phyloP scores from a whole-genome alignment of 2,329 filamentous ascomycete genomes.

The Trichophyton equinum region DNA sequence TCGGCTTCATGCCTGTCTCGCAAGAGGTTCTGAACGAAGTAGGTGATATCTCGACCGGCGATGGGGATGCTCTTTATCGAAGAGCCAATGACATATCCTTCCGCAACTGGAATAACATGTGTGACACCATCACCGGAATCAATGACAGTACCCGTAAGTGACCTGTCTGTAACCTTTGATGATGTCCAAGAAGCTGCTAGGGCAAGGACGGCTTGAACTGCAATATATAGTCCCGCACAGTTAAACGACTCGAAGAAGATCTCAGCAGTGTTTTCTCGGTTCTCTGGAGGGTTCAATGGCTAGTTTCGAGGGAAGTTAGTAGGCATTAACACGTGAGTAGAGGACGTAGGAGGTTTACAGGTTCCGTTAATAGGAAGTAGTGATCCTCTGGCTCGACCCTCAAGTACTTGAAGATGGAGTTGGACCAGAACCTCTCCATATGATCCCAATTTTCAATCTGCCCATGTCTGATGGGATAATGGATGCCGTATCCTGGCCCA shows the following conservation, averaged over 20 bases:
- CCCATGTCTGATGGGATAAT: slow-evolving; percentile 95
- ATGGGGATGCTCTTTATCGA: slow-evolving; percentile 99
- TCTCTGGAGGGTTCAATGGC: slow-evolving; percentile 96
- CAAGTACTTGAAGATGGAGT: slow-evolving; percentile 99
- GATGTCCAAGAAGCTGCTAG: slow-evolving; percentile 97
- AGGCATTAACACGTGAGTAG: background rate
- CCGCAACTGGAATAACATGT: slow-evolving; percentile 95
- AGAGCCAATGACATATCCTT: slow-evolving; percentile 97
- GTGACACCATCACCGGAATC: slow-evolving; percentile 98
- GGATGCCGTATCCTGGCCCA: slow-evolving; percentile 87
- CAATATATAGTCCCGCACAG: slow-evolving; percentile 96
- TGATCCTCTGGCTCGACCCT: slow-evolving; percentile 97
- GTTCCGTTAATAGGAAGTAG: slow-evolving; percentile 94
- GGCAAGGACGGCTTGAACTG: slow-evolving; percentile 91
- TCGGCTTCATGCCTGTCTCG: slow-evolving; percentile 94
- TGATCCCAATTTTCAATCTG: slow-evolving; percentile 99
- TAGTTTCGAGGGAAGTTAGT: slow-evolving; percentile 26
- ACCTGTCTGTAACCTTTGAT: slow-evolving; percentile 92
- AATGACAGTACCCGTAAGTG: slow-evolving; percentile 92
- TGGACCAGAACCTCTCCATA: slow-evolving; percentile 99
- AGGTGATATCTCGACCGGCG: slow-evolving; percentile 93
- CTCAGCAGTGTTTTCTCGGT: slow-evolving; percentile 96
- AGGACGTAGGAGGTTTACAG: slow-evolving; percentile 46
- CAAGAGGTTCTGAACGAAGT: slow-evolving; percentile 92
- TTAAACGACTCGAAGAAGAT: slow-evolving; percentile 99